These are phyloP conservation scores for Chrysopogon serrulatus DNA, from an alignment of 176 grass and related monocot species.

Conservation along the genomic window DNA sequence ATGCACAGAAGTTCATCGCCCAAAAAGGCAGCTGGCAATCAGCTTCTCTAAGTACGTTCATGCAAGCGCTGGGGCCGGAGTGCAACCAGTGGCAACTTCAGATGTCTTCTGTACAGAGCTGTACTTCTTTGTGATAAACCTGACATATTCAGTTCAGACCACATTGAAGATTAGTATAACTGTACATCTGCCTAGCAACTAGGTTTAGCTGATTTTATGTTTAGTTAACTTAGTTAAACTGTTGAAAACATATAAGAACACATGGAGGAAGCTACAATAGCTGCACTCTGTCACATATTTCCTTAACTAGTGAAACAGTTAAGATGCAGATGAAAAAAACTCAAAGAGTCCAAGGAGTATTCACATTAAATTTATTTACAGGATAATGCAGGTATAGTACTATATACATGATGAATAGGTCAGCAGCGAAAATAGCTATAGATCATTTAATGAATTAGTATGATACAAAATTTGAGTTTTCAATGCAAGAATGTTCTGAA, in stretches of 20 bases:
- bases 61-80: constrained; percentile 46
- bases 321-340: neutral
- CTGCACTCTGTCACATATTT: neutral
- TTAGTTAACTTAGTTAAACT: neutral
- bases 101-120: constrained; percentile 62
- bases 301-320: constrained; percentile 1
- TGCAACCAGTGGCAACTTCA: constrained; percentile 73
- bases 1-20: constrained; percentile 8
- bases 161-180: neutral
- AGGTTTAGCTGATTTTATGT: neutral
- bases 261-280: neutral
- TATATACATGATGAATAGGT: neutral
- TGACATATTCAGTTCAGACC: constrained; percentile 18
- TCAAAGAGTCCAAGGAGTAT: neutral
- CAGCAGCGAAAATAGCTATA: neutral
- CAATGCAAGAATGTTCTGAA: neutral
- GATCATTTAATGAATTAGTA: neutral
- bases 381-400: neutral
- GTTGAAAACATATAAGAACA: neutral
- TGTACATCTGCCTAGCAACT: neutral
- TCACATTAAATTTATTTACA: neutral
- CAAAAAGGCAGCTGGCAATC: neutral
- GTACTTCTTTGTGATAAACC: constrained; percentile 92
- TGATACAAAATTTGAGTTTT: neutral
- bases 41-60: constrained; percentile 28